Evolutionary conservation across 2,329 filamentous ascomycete genomes (phyloP), one percentile per base, ranked within the genome.

Genomic region (Penicillium expansum): DNA sequence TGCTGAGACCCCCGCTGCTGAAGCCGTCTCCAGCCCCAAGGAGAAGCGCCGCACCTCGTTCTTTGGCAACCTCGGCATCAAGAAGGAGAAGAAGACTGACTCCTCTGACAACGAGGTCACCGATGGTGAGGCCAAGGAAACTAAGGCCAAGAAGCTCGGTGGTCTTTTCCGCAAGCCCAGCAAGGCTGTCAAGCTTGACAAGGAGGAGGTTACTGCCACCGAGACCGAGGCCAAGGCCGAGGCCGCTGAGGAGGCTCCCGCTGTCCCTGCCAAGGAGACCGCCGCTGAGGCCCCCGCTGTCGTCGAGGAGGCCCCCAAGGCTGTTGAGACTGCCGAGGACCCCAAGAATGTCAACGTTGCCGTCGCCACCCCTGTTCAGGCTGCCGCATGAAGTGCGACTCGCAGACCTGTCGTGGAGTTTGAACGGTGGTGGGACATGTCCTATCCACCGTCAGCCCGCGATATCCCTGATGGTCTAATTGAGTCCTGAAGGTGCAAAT

Each of bases 11-110:
- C 62, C 71, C 24, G 63, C 65, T 33, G 64, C 66, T 33, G 70
- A 71, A 61, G 65, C 72, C 29, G 71, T 69, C 44, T 55, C 67
- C 48, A 72, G 67, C 59, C 73, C 69, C 58, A 77, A 79, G 69
- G 74, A 78, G 61, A 79, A 80, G 74, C 80, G 78, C 63, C 79
- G 76, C 69, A 78, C 76, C 67, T 84, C 80, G 67, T 77, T 78
- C 70, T 84, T 84, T 70, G 78, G 79, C 63, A 80, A 76, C 71
- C 77, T 83, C 56, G 77, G 79, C 57, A 73, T 65, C 57, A 82
- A 81, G 76, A 81, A 82, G 69, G 74, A 77, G 71, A 79, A 78
- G 74, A 81, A 79, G 70, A 69, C 71, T 52, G 79, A 80, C 61
- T 73, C 76, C n/a, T 72, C 75, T 11, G 80, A 81, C 66, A 72